Percentiles rank a stretch among this genome's conserved stretches.
Evolutionary conservation across 75 land plant genomes (phyloP).

Genomic region (Pinus tabuliformis): DNA sequence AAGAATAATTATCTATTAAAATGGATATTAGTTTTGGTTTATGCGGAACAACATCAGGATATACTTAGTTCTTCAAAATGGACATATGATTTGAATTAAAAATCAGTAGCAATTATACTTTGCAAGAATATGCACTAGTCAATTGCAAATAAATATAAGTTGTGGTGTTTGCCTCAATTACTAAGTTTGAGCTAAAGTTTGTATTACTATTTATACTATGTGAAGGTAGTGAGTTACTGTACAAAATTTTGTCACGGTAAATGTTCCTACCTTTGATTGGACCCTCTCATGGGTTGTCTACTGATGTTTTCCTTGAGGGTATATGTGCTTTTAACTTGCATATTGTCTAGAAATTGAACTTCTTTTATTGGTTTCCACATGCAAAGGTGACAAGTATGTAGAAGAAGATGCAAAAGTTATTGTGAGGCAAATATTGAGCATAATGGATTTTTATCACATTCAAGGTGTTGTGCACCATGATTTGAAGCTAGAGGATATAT

Average conservation of each 20-base stretch:
- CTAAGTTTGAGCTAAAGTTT: too few relatives aligned
- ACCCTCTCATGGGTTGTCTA: neutral
- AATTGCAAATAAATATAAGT: too few relatives aligned
- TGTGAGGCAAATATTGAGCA: slow-evolving; percentile 67
- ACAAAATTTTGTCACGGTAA: slow-evolving; percentile 55
- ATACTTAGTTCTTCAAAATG: too few relatives aligned
- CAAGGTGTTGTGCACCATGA: slow-evolving; percentile 92
- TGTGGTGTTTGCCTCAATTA: too few relatives aligned
- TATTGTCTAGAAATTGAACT: neutral
- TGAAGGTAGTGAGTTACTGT: slow-evolving; percentile 66
- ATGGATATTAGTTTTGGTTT: too few relatives aligned
- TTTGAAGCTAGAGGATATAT: slow-evolving; percentile 80
- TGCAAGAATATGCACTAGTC: too few relatives aligned
- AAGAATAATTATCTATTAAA: too few relatives aligned
- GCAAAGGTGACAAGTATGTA: slow-evolving; percentile 57
- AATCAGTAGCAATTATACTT: too few relatives aligned
- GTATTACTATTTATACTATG: slow-evolving; percentile 4
- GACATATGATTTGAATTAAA: too few relatives aligned
- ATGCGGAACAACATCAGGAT: too few relatives aligned
- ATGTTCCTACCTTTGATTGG: neutral
- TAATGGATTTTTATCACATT: slow-evolving; percentile 82
- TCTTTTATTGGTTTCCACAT: slow-evolving; percentile 1
- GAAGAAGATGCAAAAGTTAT: slow-evolving; percentile 86
- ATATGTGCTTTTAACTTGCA: neutral
- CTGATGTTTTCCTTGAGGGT: neutral